Evolutionary conservation across 805 yeast species (phyloP).

Genomic region (Yarrowia sp.): DNA sequence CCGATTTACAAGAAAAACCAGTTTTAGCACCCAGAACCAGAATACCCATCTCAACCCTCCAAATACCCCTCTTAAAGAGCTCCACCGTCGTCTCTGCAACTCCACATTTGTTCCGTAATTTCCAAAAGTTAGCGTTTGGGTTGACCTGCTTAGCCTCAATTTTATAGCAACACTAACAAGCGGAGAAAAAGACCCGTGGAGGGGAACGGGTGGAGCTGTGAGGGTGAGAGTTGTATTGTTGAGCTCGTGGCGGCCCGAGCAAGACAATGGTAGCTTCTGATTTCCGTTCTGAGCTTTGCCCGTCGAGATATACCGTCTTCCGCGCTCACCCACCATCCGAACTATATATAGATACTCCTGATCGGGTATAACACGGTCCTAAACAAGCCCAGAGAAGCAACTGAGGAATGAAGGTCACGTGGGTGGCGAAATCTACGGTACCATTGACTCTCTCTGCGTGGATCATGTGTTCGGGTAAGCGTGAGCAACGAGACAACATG

Average conservation of each 20-base stretch:
- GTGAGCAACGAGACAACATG: too few species aligned
- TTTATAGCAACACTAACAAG: conserved; percentile 5
- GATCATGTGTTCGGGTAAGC: too few species aligned
- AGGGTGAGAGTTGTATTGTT: too few species aligned
- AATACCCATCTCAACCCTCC: neutral
- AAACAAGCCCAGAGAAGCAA: conserved; percentile 20
- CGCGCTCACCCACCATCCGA: neutral
- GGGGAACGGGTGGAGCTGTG: neutral
- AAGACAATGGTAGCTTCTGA: neutral
- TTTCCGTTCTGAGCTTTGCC: neutral
- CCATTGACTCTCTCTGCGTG: neutral
- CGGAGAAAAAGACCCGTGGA: neutral
- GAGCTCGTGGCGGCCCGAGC: neutral
- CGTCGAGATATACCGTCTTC: neutral
- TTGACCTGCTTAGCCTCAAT: conserved; percentile 15
- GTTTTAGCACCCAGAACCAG: neutral
- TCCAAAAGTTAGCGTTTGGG: neutral
- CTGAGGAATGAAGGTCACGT: conserved; percentile 20
- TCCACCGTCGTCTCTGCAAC: neutral
- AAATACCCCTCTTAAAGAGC: neutral
- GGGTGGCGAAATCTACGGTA: neutral
- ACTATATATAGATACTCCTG: conserved; percentile 9
- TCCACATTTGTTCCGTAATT: neutral
- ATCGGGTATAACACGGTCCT: conserved; percentile 17
- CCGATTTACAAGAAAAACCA: neutral